Conservation (phyloP, 768 basidiomycete species). For the Pleurotus citrinopileatus region DNA sequence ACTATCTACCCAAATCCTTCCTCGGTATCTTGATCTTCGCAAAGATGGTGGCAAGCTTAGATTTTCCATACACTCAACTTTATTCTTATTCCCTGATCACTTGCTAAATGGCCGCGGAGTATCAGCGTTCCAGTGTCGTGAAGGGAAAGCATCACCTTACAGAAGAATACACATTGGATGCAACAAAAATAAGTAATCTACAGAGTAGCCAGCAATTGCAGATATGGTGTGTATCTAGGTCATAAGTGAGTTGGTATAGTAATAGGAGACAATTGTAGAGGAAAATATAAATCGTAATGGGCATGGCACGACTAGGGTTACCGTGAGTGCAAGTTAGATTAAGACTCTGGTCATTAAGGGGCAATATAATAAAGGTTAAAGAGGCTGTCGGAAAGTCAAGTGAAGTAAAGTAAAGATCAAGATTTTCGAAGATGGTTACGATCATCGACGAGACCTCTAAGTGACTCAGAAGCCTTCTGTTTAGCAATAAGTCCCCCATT, state of each 20-base stretch:
- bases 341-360: slow-evolving; percentile 8
- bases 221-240: not conserved
- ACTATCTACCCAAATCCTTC: slow-evolving; percentile 2
- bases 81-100: slow-evolving; percentile 5
- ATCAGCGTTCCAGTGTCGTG: too few relatives aligned
- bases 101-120: slow-evolving; percentile 6
- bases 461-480: slow-evolving; percentile 37
- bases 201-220: not conserved
- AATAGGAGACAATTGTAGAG: slow-evolving; percentile 9
- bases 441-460: slow-evolving; percentile 21
- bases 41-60: slow-evolving; percentile 3
- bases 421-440: slow-evolving; percentile 14
- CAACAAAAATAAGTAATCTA: slow-evolving; percentile 1
- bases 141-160: too few relatives aligned
- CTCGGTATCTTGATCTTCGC: slow-evolving; percentile 6
- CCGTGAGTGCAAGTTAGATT: slow-evolving; percentile 10
- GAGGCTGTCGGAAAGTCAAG: slow-evolving; percentile 11
- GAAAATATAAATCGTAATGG: slow-evolving; percentile 16
- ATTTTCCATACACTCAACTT: slow-evolving; percentile 7
- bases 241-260: slow-evolving; percentile 5
- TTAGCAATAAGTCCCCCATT: slow-evolving; percentile 32
- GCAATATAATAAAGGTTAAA: slow-evolving; percentile 10
- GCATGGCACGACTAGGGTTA: slow-evolving; percentile 24
- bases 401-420: slow-evolving; percentile 4
- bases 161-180: slow-evolving; percentile 19